Evolutionary conservation across 495 filamentous ascomycete species (phyloP).

Genomic region (Penicillium coprophilum): DNA sequence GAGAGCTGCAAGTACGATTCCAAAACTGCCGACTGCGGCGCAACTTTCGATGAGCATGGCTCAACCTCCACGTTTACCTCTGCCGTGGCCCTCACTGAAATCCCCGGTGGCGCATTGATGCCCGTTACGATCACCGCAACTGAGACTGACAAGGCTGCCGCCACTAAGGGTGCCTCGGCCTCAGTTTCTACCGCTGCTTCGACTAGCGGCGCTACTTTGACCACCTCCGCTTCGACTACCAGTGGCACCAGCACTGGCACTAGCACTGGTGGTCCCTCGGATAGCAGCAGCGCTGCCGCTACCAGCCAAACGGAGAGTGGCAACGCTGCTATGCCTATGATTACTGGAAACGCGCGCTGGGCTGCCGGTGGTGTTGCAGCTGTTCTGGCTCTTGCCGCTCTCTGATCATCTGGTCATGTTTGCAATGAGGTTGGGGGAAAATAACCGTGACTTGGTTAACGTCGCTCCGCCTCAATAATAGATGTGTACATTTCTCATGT

Average conservation of each 20-base stretch:
- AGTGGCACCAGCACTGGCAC: background rate
- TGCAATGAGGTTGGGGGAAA: background rate
- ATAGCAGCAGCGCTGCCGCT: constrained; percentile 6
- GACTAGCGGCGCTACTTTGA: constrained; percentile 3
- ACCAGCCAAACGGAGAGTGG: constrained; percentile 7
- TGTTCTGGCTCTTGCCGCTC: constrained; percentile 10
- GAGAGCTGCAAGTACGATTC: constrained; percentile 9
- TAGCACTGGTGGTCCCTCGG: background rate
- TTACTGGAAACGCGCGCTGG: constrained; percentile 21
- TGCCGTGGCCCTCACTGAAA: background rate
- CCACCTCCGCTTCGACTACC: constrained; percentile 7
- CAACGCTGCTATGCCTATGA: constrained; percentile 20
- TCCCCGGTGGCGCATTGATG: constrained; percentile 10
- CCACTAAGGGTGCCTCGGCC: constrained; percentile 13
- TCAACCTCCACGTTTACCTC: background rate
- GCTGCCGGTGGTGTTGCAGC: constrained; percentile 19
- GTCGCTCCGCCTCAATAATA: background rate
- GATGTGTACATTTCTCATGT: background rate
- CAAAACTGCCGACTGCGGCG: background rate
- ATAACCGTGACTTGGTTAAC: background rate
- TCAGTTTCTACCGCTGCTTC: constrained; percentile 12
- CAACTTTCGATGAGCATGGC: background rate
- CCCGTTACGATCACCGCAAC: constrained; percentile 17
- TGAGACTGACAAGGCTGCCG: constrained; percentile 1
- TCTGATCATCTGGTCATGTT: background rate